Evolutionary conservation across 148 eudicot species (phyloP), one percentile per base, ranked within the genome.

Genomic region (Simmondsia chinensis): DNA sequence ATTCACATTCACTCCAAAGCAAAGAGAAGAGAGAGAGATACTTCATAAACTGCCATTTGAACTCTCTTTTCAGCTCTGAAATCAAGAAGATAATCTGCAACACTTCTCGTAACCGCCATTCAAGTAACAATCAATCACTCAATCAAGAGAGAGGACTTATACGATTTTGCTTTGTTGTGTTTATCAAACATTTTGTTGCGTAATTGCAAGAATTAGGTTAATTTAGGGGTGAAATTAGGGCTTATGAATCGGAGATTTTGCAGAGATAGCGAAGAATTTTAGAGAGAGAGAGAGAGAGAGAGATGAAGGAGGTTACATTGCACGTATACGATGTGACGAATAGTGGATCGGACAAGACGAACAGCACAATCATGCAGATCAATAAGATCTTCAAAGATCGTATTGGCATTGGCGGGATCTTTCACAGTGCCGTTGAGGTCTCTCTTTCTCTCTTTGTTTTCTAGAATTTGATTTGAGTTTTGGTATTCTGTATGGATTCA

Each of bases 381-480:
- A 85, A 85, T 60, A 81, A 78, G 86, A 64, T 85, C 80, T 85
- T 85, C 52, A 85, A 85, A 55, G 95, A 85, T 61, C 80, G 89
- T 16, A 85, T 85, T 45, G 95, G 95, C 1, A 57, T 85, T 39
- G 95, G 95, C 32, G 95, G 95, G 20, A 85, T 85, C 48, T 85
- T 85, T 49, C 95, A 85, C 43, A 85, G 95, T 64, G 89, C 89
- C 26, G 77, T 85, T 42, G 86, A 85, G 89, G 95, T 85, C 17
- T 16, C 8, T 10, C 13, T 53, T 19, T 37, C 33, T 28, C 6
- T 57, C 33, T 45, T 0, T 5, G 3, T 13, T 31, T n/a, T 28
- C 4, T 24, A 1, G 7, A 25, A 15, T 43, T 28, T 14, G 6
- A 3, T 33, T 54, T 57, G 2, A 23, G 14, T 24, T 42, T 32